A percentile compares a stretch with the other conserved stretches of the same genome.
These are phyloP conservation scores for Elsinoe necatrix DNA, from an alignment of 2,329 filamentous ascomycete species.

Conservation along the genomic window DNA sequence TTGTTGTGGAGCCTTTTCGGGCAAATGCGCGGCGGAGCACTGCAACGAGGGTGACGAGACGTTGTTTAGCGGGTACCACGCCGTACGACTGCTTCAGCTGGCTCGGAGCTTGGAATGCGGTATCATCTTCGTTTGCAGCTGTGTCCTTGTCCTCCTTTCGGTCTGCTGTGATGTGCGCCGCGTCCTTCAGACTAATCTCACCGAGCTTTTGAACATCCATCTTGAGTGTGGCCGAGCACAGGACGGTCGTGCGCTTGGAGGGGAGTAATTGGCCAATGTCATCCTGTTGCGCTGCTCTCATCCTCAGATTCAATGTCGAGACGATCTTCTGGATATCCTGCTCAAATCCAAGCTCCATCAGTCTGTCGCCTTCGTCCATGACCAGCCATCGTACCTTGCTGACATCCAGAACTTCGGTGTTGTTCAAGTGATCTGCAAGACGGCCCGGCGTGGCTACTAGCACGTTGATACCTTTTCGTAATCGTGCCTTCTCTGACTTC, in stretches of 20 bases:
- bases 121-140: conserved; percentile 39
- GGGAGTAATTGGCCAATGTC: conserved; percentile 56
- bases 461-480: conserved; percentile 92
- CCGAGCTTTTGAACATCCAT: conserved; percentile 91
- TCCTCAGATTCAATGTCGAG: conserved; percentile 61
- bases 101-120: conserved; percentile 70
- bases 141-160: conserved; percentile 43
- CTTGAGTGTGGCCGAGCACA: conserved; percentile 97
- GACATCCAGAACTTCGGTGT: conserved; percentile 82
- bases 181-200: conserved; percentile 90
- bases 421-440: conserved; percentile 81
- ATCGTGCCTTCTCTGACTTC: conserved; percentile 79
- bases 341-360: conserved; percentile 98
- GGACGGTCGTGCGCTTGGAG: conserved; percentile 69
- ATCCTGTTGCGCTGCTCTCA: conserved; percentile 51
- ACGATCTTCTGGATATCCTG: conserved; percentile 87
- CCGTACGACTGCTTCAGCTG: conserved; percentile 91
- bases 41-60: conserved; percentile 77
- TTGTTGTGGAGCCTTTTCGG: conserved; percentile 85
- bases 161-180: conserved; percentile 66
- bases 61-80: conserved; percentile 78
- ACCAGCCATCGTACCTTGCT: conserved; percentile 88
- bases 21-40: conserved; percentile 81
- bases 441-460: conserved; percentile 89
- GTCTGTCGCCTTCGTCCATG: conserved; percentile 89